A percentile compares a stretch with the other conserved stretches of the same genome.
These are phyloP conservation scores for Sclerotinia subarctica DNA, from an alignment of 2,329 filamentous ascomycete species.

Conservation along the genomic window DNA sequence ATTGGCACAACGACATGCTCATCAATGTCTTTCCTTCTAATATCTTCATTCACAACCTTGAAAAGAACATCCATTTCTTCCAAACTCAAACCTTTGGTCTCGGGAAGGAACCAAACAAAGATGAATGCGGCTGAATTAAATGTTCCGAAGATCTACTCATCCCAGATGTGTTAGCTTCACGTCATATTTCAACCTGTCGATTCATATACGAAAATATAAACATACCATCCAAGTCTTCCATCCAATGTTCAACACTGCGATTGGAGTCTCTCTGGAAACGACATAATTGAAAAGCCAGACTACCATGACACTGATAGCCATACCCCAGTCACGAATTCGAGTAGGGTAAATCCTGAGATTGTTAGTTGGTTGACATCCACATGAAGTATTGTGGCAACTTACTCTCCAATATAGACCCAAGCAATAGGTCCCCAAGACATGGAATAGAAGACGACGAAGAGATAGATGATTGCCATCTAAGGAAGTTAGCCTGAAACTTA, in stretches of 20 bases:
- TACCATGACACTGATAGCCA: conserved; percentile 47
- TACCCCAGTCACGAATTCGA: conserved; percentile 45
- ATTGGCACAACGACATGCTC: conserved; percentile 13
- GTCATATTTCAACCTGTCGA: too few species aligned
- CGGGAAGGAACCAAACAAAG: conserved; percentile 42
- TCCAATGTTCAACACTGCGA: conserved; percentile 47
- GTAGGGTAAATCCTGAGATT: conserved; percentile 6
- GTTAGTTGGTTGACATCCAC: background rate
- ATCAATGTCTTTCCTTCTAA: conserved; percentile 15
- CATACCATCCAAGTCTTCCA: conserved; percentile 38
- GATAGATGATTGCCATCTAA: conserved; percentile 17
- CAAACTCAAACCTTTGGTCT: conserved; percentile 25
- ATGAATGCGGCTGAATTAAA: conserved; percentile 31
- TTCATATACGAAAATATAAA: background rate
- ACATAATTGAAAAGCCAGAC: conserved; percentile 53
- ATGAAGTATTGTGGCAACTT: background rate
- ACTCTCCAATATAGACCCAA: conserved; percentile 19
- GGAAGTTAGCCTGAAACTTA: background rate
- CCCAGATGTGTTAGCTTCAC: background rate
- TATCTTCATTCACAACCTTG: conserved; percentile 20
- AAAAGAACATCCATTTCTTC: conserved; percentile 27
- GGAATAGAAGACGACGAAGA: conserved; percentile 17
- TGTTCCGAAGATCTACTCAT: conserved; percentile 23
- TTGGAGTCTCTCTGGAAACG: conserved; percentile 48
- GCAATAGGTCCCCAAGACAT: conserved; percentile 14